Evolutionary conservation across 441 rosid genomes (phyloP).

Genomic region (Biscutella laevigata): DNA sequence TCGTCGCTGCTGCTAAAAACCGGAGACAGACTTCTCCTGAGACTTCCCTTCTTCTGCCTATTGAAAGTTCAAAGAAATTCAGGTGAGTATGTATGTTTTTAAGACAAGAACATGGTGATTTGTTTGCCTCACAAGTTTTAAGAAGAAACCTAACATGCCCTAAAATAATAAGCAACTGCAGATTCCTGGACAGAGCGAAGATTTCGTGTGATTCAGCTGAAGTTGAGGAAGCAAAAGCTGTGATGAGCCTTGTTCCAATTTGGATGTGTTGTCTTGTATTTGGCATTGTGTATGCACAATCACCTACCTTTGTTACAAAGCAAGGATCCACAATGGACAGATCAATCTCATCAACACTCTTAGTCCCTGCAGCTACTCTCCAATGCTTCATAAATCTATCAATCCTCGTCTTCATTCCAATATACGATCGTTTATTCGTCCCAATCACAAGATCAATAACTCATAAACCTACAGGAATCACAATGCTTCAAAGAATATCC

Average conservation of each 20-base stretch:
- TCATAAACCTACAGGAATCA: slow-evolving; percentile 36
- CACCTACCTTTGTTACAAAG: slow-evolving; percentile 41
- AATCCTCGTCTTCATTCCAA: slow-evolving; percentile 33
- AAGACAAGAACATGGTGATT: no score
- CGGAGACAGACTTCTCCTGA: slow-evolving; percentile 28
- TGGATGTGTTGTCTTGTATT: slow-evolving; percentile 38
- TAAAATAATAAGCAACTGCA: no score
- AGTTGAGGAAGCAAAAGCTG: slow-evolving; percentile 41
- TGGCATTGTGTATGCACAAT: slow-evolving; percentile 34
- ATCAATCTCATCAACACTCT: slow-evolving; percentile 23
- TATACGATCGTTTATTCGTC: slow-evolving; percentile 37
- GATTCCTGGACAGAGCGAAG: slow-evolving; percentile 39
- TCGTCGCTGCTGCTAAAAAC: slow-evolving; percentile 31
- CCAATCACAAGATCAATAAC: slow-evolving; percentile 36
- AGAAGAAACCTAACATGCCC: no score
- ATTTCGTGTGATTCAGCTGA: slow-evolving; percentile 24
- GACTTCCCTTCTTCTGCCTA: slow-evolving; percentile 22
- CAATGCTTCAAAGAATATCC: slow-evolving; percentile 43
- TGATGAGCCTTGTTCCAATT: slow-evolving; percentile 34
- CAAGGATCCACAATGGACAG: slow-evolving; percentile 49
- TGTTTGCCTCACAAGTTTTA: not conserved
- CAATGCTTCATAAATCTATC: slow-evolving; percentile 33
- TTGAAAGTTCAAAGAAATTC: slow-evolving; percentile 28
- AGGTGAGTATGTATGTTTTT: slow-evolving; percentile 31
- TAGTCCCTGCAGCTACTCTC: slow-evolving; percentile 45